These are phyloP conservation scores for Staphylotrichum longicolle DNA, from an alignment of 495 filamentous ascomycete genomes.

Conservation along the genomic window DNA sequence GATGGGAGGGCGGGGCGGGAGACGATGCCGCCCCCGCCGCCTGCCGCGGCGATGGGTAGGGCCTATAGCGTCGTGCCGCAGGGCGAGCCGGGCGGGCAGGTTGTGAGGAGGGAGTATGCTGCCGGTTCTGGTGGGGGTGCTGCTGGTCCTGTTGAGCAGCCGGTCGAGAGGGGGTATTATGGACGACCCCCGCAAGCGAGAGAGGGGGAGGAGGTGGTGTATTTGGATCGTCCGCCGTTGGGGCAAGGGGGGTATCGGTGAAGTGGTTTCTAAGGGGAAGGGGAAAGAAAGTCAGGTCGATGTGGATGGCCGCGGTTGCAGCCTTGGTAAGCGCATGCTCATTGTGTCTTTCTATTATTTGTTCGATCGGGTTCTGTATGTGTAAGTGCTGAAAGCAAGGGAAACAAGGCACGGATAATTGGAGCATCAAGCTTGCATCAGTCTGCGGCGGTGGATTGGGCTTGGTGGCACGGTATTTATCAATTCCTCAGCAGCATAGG, in stretches of 20 bases:
- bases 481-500: no score
- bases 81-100: conserved; percentile 28
- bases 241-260: conserved; percentile 32
- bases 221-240: conserved; percentile 42
- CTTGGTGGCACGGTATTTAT: no score
- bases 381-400: no score
- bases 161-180: conserved; percentile 34
- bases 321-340: no score
- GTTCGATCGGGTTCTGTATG: no score
- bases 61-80: conserved; percentile 46
- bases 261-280: background rate
- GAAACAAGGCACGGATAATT: no score
- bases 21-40: conserved; percentile 28
- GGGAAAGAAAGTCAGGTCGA: no score
- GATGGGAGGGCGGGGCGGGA: conserved; percentile 35
- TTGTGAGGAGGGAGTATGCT: conserved; percentile 37
- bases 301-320: no score
- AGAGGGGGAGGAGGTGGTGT: conserved; percentile 47
- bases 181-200: conserved; percentile 22
- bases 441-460: no score
- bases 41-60: conserved; percentile 23
- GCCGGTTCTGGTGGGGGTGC: conserved; percentile 26
- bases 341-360: no score
- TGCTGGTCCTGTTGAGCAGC: background rate
- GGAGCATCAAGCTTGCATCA: no score